Percentiles rank a stretch among this genome's conserved stretches.
These are phyloP conservation scores for Fusarium phyllophilum DNA, from an alignment of 2,329 filamentous ascomycete genomes.

Conservation along the genomic window DNA sequence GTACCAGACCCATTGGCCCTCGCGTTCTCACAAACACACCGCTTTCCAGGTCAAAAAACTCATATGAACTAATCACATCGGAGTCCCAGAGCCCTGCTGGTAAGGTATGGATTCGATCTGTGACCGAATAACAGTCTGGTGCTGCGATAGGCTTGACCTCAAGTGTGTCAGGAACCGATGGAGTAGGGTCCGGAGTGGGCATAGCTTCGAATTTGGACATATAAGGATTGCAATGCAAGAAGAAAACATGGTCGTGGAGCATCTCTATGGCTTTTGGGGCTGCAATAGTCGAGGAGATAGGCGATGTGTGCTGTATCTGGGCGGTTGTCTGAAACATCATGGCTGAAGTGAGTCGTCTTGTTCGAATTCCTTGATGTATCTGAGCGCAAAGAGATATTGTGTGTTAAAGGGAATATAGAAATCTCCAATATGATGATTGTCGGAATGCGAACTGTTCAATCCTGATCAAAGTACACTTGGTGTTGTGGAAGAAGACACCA, in stretches of 20 bases:
- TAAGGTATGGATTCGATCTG: slow-evolving; percentile 61
- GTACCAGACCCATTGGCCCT: slow-evolving; percentile 60
- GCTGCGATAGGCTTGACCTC: slow-evolving; percentile 39
- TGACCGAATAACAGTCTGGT: slow-evolving; percentile 58
- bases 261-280: slow-evolving; percentile 53
- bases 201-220: slow-evolving; percentile 56
- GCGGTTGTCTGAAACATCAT: slow-evolving; percentile 60
- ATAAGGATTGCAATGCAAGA: slow-evolving; percentile 64
- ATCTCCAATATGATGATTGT: not conserved
- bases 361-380: not conserved
- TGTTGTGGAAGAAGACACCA: slow-evolving; percentile 2
- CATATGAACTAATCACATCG: slow-evolving; percentile 63
- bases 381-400: not conserved
- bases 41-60: slow-evolving; percentile 60
- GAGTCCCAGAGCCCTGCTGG: slow-evolving; percentile 66
- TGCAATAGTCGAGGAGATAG: slow-evolving; percentile 53
- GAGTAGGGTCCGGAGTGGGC: slow-evolving; percentile 25
- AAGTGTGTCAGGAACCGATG: slow-evolving; percentile 44
- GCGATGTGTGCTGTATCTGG: slow-evolving; percentile 54
- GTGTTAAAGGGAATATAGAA: not conserved
- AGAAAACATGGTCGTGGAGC: slow-evolving; percentile 63
- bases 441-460: not conserved
- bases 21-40: slow-evolving; percentile 63
- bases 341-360: not conserved
- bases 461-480: not conserved